phyloP scores from a whole-genome alignment of 1,284 basidiomycete genomes.

The Tausonia pullulans region DNA sequence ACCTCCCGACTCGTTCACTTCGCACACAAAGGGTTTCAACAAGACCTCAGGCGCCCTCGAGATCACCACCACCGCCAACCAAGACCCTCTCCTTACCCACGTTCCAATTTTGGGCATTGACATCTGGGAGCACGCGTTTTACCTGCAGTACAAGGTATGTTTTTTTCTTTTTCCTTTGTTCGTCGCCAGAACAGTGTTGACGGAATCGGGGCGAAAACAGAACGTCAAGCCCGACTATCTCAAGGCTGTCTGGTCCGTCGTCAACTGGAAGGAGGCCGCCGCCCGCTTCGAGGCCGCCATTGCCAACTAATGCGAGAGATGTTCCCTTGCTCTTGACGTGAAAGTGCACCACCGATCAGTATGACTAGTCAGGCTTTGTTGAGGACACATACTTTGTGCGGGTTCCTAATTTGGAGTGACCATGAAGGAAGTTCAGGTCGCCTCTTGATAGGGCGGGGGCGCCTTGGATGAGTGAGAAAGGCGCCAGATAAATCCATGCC shows the following conservation, averaged over 20 bases:
- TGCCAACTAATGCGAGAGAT: too few relatives aligned
- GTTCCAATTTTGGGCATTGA: slow-evolving; percentile 29
- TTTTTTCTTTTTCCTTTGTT: neutral
- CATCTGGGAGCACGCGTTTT: slow-evolving; percentile 37
- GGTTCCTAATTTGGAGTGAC: too few relatives aligned
- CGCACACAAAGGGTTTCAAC: neutral
- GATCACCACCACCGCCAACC: slow-evolving; percentile 84
- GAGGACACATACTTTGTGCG: too few relatives aligned
- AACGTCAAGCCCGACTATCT: slow-evolving; percentile 67
- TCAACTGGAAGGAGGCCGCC: slow-evolving; percentile 48
- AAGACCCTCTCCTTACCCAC: slow-evolving; percentile 69
- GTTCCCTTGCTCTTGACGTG: too few relatives aligned
- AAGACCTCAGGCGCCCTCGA: slow-evolving; percentile 59
- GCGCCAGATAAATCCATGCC: too few relatives aligned
- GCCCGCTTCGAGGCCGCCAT: neutral
- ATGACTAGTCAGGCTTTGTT: too few relatives aligned
- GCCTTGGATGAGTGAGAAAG: too few relatives aligned
- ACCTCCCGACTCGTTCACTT: neutral
- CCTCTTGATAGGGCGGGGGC: too few relatives aligned
- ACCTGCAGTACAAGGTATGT: slow-evolving; percentile 40
- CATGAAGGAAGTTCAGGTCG: too few relatives aligned
- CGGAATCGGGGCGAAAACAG: slow-evolving; percentile 27
- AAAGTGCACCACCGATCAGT: too few relatives aligned
- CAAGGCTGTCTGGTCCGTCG: slow-evolving; percentile 79
- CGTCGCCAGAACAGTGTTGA: slow-evolving; percentile 42